Evolutionary conservation across 148 eudicot species (phyloP).

Genomic region (Linanthus parryae): DNA sequence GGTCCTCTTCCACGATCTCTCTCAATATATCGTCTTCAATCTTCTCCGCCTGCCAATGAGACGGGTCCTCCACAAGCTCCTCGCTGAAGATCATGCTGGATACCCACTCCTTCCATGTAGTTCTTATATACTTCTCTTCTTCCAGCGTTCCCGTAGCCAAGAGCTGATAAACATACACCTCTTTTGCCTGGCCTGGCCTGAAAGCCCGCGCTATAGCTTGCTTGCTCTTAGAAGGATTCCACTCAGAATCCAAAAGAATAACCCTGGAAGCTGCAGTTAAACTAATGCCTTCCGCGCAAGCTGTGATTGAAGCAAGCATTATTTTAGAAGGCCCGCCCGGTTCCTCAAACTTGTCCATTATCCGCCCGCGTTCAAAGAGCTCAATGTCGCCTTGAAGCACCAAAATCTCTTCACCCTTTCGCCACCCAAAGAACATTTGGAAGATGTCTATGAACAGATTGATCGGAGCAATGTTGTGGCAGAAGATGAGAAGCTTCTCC

Average conservation of each 20-base stretch:
- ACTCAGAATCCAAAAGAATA: constrained; percentile 82
- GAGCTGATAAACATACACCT: constrained; percentile 88
- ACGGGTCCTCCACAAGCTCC: constrained; percentile 86
- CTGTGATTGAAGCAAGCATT: constrained; percentile 83
- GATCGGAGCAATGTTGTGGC: constrained; percentile 95
- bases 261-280: constrained; percentile 98
- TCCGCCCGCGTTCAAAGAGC: constrained; percentile 82
- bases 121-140: constrained; percentile 76
- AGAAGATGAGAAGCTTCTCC: constrained; percentile 85
- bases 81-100: constrained; percentile 97
- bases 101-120: constrained; percentile 98
- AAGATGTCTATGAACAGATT: constrained; percentile 66
- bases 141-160: constrained; percentile 77
- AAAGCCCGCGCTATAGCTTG: constrained; percentile 97
- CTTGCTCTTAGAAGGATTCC: constrained; percentile 97
- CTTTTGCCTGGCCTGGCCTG: constrained; percentile 86
- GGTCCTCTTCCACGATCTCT: constrained; percentile 91
- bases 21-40: constrained; percentile 81
- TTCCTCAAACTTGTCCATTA: constrained; percentile 93
- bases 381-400: constrained; percentile 90
- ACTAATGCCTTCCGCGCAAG: constrained; percentile 92
- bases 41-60: constrained; percentile 88
- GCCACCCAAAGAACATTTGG: constrained; percentile 66
- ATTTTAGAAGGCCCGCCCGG: constrained; percentile 79
- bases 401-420: constrained; percentile 77